Evolutionary conservation across 257 asterid genomes (phyloP), one percentile per base, ranked within the genome.

Genomic region (Avicennia marina): DNA sequence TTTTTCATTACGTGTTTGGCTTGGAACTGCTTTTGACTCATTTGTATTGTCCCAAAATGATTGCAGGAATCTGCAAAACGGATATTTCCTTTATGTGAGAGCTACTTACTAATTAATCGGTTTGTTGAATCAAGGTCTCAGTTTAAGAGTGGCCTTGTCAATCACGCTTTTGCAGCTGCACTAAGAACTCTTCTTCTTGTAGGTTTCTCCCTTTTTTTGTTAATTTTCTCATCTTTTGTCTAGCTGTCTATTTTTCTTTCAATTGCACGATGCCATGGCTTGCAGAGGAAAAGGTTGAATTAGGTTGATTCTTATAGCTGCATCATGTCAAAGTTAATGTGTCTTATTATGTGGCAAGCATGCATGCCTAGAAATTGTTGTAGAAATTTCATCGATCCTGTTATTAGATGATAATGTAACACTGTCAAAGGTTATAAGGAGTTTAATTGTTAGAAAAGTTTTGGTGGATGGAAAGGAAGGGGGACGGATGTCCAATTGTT

Each of bases 131-230:
- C 87, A 58, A 77, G 94, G 75, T 88, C 98, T 55, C 95, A 81
- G 69, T 86, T 83, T 90, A 86, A 85, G 80, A 78, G 76, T 33
- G 97, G 98, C 58, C 78, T 91, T 55, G 96, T 91, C 32, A 91
- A 91, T 71, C 98, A 91, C 66, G 98, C 98, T 26, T 88, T 91
- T 65, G 95, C 98, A 17, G 93, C 98, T 67, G 95, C 95, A 47
- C 84, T 91, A 20, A 76, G 97, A 77, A 76, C 95, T 47, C 81
- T 91, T 56, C 93, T 91, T 51, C 87, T 91, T 40, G 98, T 91
- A 80, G 72, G 89, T 82, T 78, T 58, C 63, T 58, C n/a, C n/a
- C 55, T 34, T 13, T 53, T 44, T 32, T 31, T 38, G 17, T 46
- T 43, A 29, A 60, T 21, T 39, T 42, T 45, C 19, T 47, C 3